Evolutionary conservation across 1,284 basidiomycete genomes (phyloP).

Genomic region (Ceratobasidium sp.): DNA sequence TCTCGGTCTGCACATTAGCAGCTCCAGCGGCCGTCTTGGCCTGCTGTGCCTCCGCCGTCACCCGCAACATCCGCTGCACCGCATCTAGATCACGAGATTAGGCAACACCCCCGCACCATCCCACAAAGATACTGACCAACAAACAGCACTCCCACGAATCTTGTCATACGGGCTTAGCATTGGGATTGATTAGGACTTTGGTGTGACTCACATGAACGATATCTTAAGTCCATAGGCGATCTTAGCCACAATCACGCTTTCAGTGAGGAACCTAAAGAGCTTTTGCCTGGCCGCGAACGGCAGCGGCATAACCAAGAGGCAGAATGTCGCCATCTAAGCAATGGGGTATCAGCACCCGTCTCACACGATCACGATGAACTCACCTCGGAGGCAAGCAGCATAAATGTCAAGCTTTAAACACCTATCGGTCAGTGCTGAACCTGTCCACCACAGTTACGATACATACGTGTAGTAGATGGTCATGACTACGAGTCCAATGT

Average conservation of each 20-base stretch:
- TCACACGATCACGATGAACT: constrained; percentile 23
- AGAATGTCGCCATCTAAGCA: constrained; percentile 73
- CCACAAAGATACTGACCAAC: constrained; percentile 49
- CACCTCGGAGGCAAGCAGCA: constrained; percentile 75
- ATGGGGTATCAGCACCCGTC: neutral
- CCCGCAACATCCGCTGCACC: constrained; percentile 89
- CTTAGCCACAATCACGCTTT: constrained; percentile 71
- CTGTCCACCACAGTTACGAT: neutral
- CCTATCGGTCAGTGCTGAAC: constrained; percentile 17
- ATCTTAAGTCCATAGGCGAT: constrained; percentile 86
- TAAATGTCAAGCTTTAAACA: constrained; percentile 77
- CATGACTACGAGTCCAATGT: constrained; percentile 56
- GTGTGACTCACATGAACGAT: constrained; percentile 80
- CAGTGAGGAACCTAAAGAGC: constrained; percentile 78
- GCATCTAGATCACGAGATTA: constrained; percentile 66
- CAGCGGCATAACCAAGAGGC: constrained; percentile 74
- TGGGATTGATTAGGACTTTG: neutral
- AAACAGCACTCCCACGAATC: constrained; percentile 86
- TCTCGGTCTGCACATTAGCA: constrained; percentile 78
- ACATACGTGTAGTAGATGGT: constrained; percentile 65
- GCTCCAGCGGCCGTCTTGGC: constrained; percentile 67
- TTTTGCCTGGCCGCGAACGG: constrained; percentile 75
- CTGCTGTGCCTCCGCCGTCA: constrained; percentile 75
- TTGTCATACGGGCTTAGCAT: constrained; percentile 50
- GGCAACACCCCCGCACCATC: neutral